These are phyloP conservation scores for Aotearoamyces nothofagi DNA, from an alignment of 2,329 filamentous ascomycete species.

Conservation along the genomic window DNA sequence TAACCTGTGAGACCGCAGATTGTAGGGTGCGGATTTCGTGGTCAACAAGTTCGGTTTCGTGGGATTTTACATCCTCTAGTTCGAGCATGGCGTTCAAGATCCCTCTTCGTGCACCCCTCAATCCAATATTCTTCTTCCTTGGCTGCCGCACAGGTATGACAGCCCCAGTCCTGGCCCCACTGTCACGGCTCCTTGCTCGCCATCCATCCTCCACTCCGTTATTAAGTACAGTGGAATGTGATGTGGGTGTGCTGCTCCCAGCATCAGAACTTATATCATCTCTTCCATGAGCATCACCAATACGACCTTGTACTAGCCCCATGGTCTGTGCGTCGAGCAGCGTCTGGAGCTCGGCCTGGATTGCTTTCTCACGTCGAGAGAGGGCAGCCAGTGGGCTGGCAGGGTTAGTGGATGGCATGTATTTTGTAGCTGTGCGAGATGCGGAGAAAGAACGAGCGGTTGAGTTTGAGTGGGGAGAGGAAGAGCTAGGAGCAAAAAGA, in stretches of 20 bases:
- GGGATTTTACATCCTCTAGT: conserved; percentile 48
- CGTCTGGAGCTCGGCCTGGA: conserved; percentile 40
- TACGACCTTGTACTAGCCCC: conserved; percentile 22
- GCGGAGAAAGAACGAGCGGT: conserved; percentile 1
- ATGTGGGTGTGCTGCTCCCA: conserved; percentile 17
- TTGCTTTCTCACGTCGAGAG: conserved; percentile 32
- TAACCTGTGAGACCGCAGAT: conserved; percentile 40
- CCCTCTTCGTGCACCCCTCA: conserved; percentile 48
- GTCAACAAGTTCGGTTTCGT: conserved; percentile 48
- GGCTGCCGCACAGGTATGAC: conserved; percentile 48
- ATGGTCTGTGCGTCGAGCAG: conserved; percentile 43
- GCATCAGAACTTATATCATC: conserved; percentile 26
- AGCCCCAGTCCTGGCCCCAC: conserved; percentile 10
- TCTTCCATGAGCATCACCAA: no score
- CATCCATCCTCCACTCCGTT: conserved; percentile 5
- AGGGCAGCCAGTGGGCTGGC: conserved; percentile 22
- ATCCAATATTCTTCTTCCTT: conserved; percentile 31
- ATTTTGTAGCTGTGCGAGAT: neutral
- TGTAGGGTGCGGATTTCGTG: conserved; percentile 40
- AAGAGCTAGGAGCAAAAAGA: conserved; percentile 1
- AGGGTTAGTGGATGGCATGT: neutral
- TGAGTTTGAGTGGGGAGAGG: conserved; percentile 1
- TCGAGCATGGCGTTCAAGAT: conserved; percentile 48
- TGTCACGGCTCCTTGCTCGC: conserved; percentile 7
- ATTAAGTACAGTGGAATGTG: neutral